Evolutionary conservation across 2,329 filamentous ascomycete species (phyloP), one percentile per base, ranked within the genome.

Genomic region (Aschersonia sp.): DNA sequence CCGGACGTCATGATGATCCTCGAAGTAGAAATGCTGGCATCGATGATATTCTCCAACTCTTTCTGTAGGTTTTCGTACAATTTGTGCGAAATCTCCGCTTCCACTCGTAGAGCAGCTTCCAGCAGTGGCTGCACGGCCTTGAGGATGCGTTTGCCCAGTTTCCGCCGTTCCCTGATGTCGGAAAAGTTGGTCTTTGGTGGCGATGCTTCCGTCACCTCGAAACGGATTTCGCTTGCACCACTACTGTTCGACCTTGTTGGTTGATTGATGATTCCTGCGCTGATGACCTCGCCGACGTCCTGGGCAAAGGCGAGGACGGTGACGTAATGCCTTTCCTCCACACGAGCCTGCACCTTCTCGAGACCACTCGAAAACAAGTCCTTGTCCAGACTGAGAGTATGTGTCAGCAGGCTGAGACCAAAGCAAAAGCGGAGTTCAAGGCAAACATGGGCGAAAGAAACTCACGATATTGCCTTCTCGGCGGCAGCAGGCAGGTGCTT

Each of bases 131-230:
- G 86, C 33, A 94, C 75, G 1, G 81, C 79, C 61, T 87, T 94
- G 54, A 94, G 75, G 51, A 96, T 94, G 30, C 88, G 79, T 64
- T 94, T 95, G 30, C 85, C 87, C n/a, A 94, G 69, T 55, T 83
- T 85, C 57, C 86, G 85, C 51, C 85, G 80, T 55, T 94, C 85
- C 49, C 86, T 85, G 51, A 87, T 79, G 56, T 94, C 87, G 50
- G 65, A 69, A 63, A 67, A 80, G 57, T 61, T 72, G 57, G 64
- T 68, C 63, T 68, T 80, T 53, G 53, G 67, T 55, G 56, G 71
- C 53, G 58, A 84, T 61, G 46, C 72, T 69, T 61, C 75, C 55
- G 57, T 65, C 5, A 57, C 52, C 35, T 68, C 66, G 42, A 54
- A 52, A n/a, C 57, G 57, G 40, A 61, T 5, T 42, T 42, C 40